phyloP scores from a whole-genome alignment of 2,329 filamentous ascomycete genomes.

The Xylaria sp. region DNA sequence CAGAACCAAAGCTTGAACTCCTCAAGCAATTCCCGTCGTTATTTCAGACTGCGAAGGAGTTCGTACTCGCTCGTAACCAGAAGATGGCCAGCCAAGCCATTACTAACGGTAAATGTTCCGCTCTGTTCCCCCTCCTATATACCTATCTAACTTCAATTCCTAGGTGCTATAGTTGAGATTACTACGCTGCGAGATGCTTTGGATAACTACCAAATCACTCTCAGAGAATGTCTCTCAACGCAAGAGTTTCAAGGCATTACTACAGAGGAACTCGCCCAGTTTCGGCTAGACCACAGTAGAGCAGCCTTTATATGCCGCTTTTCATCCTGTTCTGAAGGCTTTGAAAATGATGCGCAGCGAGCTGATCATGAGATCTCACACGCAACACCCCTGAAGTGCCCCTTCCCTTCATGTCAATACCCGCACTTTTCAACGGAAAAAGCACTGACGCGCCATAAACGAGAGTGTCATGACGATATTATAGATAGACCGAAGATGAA shows the following conservation, averaged over 20 bases:
- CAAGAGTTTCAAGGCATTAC: conserved; percentile 16
- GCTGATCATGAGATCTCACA: conserved; percentile 13
- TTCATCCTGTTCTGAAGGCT: conserved; percentile 5
- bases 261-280: conserved; percentile 14
- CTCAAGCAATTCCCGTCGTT: conserved; percentile 6
- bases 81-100: not conserved
- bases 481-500: not conserved
- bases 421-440: conserved; percentile 1
- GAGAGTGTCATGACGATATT: not conserved
- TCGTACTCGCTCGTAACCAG: conserved; percentile 9
- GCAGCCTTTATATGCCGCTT: conserved; percentile 17
- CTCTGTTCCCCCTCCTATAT: not conserved
- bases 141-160: not conserved
- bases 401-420: conserved; percentile 12
- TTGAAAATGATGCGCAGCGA: conserved; percentile 11
- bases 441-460: not conserved
- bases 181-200: conserved; percentile 1
- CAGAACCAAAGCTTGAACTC: conserved; percentile 15
- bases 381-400: conserved; percentile 5
- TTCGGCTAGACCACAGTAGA: not conserved
- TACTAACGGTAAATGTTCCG: not conserved
- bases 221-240: conserved; percentile 8
- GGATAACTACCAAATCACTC: conserved; percentile 15
- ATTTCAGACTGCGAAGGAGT: not conserved
- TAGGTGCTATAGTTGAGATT: not conserved